phyloP scores from a whole-genome alignment of 176 grass and related monocot genomes.

The Carex myosuroides region DNA sequence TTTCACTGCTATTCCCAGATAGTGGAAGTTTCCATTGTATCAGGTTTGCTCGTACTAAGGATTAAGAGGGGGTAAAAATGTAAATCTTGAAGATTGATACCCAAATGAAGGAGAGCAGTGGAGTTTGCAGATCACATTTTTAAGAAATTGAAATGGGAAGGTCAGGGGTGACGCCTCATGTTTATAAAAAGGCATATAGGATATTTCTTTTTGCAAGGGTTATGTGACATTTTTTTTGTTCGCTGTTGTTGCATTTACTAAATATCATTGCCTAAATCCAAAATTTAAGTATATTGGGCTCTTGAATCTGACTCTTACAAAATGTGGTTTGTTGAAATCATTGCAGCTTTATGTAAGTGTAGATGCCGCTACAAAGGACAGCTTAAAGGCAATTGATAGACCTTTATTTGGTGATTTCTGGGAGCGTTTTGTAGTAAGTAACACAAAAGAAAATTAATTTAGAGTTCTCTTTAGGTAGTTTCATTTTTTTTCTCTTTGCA shows the following conservation, averaged over 20 bases:
- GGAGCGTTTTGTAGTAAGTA: conserved; percentile 86
- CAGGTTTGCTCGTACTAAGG: background rate
- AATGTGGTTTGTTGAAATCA: background rate
- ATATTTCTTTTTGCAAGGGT: background rate
- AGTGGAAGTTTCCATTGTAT: background rate
- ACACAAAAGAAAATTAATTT: background rate
- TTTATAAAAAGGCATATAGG: background rate
- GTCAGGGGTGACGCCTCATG: background rate
- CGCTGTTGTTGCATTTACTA: background rate
- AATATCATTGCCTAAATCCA: conserved; percentile 1
- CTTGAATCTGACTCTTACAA: background rate
- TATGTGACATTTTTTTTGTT: background rate
- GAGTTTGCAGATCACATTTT: conserved; percentile 3
- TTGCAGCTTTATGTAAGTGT: conserved; percentile 95
- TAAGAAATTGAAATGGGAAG: conserved; percentile 5
- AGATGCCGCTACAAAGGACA: conserved; percentile 91
- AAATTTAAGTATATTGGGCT: conserved; percentile 5
- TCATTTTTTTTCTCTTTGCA: background rate
- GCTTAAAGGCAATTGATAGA: conserved; percentile 91
- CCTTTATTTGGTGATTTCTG: conserved; percentile 93
- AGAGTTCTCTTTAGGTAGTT: background rate
- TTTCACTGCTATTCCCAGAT: background rate
- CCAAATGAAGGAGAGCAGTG: background rate
- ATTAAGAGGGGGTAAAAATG: background rate
- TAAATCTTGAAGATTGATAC: too few species aligned